Evolutionary conservation across 148 eudicot species (phyloP), one percentile per base, ranked within the genome.

Genomic region (Polygonum maritimum): DNA sequence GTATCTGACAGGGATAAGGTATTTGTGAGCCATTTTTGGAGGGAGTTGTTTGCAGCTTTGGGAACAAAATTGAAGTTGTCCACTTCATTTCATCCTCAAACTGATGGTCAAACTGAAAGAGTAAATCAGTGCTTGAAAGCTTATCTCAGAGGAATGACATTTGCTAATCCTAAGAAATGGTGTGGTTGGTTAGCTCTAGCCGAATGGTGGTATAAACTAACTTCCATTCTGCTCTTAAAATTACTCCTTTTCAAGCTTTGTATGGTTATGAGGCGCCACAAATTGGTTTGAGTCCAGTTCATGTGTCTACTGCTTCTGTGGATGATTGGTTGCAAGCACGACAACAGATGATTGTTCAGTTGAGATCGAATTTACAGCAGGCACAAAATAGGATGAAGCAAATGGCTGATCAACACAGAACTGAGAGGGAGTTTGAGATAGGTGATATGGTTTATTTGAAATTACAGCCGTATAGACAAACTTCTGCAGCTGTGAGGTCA

Each of bases 231-330:
- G 7, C 11, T 1, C 51, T 48, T 2, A 48, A 48, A 15, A 63
- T 14, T 14, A 63, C 70, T 0, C 70, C 70, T 0, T 63, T 63
- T 63, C 15, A 31, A 22, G 14, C 70, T 1, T n/a, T 63, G 0
- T 63, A 63, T 63, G 69, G 69, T 0, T 63, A 22, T 26, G n/a
- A n/a, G n/a, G 13, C 70, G 3, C 70, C 70, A 10, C 51, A 48
- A 2, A 0, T 48, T 0, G 51, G 51, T 0, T 2, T 12, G 0
- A 1, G 12, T 48, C 15, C 13, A 0, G 0, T 3, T 0, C 0
- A 1, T 0, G 13, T 12, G 10, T 48, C 51, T 0, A 48, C 51
- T 10, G 51, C 13, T 9, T 48, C 51, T 0, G 13, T 48, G 13
- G 51, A 48, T 14, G 51, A 48, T 48, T 48, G 51, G 51, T 7